These are phyloP conservation scores for Phytophthora agathidicida DNA, from an alignment of 352 stramenopile genomes.

Conservation along the genomic window DNA sequence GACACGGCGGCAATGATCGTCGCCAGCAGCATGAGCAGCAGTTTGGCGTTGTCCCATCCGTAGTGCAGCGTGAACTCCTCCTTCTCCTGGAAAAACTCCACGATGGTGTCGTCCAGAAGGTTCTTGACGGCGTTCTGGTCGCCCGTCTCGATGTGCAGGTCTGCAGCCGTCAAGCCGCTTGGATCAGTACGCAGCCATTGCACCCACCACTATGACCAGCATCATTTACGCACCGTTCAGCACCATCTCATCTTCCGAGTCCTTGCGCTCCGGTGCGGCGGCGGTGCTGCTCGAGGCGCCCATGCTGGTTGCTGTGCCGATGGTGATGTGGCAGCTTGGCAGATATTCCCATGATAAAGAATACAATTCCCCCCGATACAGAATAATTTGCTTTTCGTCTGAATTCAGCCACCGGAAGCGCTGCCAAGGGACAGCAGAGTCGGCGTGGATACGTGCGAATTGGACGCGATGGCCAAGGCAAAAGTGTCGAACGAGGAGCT, in stretches of 20 bases:
- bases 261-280: constrained; percentile 48
- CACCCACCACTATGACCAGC: background rate
- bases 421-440: constrained; percentile 27
- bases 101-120: constrained; percentile 82
- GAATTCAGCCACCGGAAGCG: constrained; percentile 25
- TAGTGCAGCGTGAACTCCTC: constrained; percentile 69
- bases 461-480: constrained; percentile 57
- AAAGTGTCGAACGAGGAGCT: constrained; percentile 66
- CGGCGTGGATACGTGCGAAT: constrained; percentile 5
- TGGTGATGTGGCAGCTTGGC: constrained; percentile 37
- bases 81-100: constrained; percentile 75
- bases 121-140: constrained; percentile 90
- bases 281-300: constrained; percentile 46
- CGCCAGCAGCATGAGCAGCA: constrained; percentile 79
- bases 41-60: constrained; percentile 85
- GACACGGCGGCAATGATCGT: constrained; percentile 62
- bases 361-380: constrained; percentile 1
- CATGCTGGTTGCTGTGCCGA: constrained; percentile 34
- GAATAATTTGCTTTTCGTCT: constrained; percentile 1
- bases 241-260: constrained; percentile 62
- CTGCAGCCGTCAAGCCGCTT: constrained; percentile 13
- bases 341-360: background rate
- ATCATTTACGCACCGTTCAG: constrained; percentile 56
- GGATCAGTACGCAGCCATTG: constrained; percentile 8
- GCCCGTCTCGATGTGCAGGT: constrained; percentile 76